Base-by-base conservation (phyloP, 192 early-diverging fungal genomes). In the Diversispora eburnea region DNA sequence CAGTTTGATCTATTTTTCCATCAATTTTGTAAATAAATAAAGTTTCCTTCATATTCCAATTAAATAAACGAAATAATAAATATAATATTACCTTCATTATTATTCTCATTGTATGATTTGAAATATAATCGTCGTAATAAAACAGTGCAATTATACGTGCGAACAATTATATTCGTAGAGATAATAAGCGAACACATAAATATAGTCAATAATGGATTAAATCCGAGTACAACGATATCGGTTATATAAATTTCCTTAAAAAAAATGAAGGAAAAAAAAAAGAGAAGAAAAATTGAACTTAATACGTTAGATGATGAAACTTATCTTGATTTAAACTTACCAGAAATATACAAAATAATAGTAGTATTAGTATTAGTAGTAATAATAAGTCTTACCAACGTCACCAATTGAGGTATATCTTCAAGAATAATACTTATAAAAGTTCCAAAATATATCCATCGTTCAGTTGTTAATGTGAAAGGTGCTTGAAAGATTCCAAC, bases 331-430 rank as follows among this genome's bases (percentile, higher is more conserved):
- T 33, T 33, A 33, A 33, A 33, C 25, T 33, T 33, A 33, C 25
- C 25, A 33, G 25, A 33, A 33, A 33, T 33, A 33, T 33, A 33
- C 25, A 33, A 33, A 1, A 33, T 33, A 33, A 33, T 33, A 33
- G 0, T 33, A 33, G 25, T 0, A 33, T 33, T 33, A 33, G 25
- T 0, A 33, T 33, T 33, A 33, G 25, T 33, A 33, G 25, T 33
- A 33, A 33, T 33, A 33, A 33, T 33, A 33, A 33, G 25, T 0
- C 25, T 33, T 60, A 60, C 58, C 58, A 33, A 41, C 17, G 22
- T 60, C 10, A 60, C 20, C 4, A 60, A 60, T 60, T 60, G 58
- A 20, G 58, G 58, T 1, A 60, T 60, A 41, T 60, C 58, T 60
- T 60, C 58, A 33, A 60, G 22, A 9, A 60, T 20, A 12, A 60